Evolutionary conservation across 768 basidiomycete species (phyloP), one percentile per base, ranked within the genome.

Genomic region (Tulasnella sp.): DNA sequence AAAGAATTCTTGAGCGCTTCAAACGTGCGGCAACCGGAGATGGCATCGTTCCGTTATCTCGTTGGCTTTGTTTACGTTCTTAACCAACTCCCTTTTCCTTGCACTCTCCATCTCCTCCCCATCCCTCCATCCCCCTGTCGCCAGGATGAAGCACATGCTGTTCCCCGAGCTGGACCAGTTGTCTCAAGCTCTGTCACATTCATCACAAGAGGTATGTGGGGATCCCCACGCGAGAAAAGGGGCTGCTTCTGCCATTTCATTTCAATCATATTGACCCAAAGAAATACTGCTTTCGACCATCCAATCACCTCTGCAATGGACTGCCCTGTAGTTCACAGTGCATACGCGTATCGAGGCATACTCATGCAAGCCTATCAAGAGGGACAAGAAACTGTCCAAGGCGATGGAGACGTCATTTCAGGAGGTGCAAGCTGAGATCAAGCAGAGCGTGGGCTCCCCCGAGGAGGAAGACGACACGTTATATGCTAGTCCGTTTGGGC

Each of bases 301-400:
- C 24, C 29, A 49, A 58, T 27, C 53, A 38, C 41, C 10, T 15
- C 30, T 38, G 17, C 41, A 10, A 34, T 43, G 41, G 71, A 90
- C 89, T 70, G n/a, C n/a, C n/a, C n/a, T n/a, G n/a, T n/a, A n/a
- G n/a, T n/a, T n/a, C n/a, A 79, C 83, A 3, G 90, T 94, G 5
- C 84, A 90, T 72, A 91, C 90, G 46, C 81, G 92, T 64, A 84
- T 98, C 71, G 94, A 97, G 72, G 93, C 91, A 0, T 99, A 97
- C 76, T 89, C 87, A 68, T 92, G 91, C 80, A 99, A 99, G 80
- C 85, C 92, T 72, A 86, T 96, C 72, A 88, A 90, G 65, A 85
- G 88, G 67, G 96, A 99, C 78, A 91, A 92, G 81, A 89, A 87
- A 70, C 85, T 97, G 71, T 92, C 92, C 79, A 91, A 88, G 68